These are phyloP conservation scores for Phytophthora cajani DNA, from an alignment of 352 stramenopile genomes.

Conservation along the genomic window DNA sequence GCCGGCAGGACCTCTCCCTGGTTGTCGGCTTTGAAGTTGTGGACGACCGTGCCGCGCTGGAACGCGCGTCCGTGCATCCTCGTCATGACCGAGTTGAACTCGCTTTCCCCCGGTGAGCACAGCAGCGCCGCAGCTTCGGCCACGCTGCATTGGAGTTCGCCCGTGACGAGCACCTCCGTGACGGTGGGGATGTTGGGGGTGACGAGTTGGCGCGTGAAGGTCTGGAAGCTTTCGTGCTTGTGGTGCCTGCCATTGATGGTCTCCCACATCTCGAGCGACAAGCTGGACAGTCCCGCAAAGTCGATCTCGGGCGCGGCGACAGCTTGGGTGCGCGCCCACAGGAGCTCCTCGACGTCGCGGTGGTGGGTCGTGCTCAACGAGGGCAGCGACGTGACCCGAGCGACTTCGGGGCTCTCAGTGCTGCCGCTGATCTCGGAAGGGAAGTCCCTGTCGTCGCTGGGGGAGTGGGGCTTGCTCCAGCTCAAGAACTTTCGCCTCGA, in stretches of 20 bases:
- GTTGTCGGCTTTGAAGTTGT: constrained; percentile 20
- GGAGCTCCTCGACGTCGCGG: constrained; percentile 14
- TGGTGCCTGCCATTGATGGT: neutral
- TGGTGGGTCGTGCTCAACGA: neutral
- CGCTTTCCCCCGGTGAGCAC: constrained; percentile 17
- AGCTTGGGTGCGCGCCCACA: constrained; percentile 20
- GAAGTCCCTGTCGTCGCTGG: constrained; percentile 1
- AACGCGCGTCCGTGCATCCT: constrained; percentile 43
- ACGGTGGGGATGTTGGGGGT: constrained; percentile 4
- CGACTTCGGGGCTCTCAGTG: neutral
- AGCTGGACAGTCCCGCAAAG: constrained; percentile 13
- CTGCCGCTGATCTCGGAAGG: constrained; percentile 6
- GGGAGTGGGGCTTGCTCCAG: constrained; percentile 3
- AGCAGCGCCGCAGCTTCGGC: constrained; percentile 32
- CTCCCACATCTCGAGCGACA: constrained; percentile 30
- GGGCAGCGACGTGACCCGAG: constrained; percentile 1
- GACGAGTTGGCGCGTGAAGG: constrained; percentile 16
- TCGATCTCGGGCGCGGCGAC: constrained; percentile 26
- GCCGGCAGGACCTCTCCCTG: neutral
- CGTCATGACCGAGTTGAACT: constrained; percentile 33
- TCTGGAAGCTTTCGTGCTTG: constrained; percentile 19
- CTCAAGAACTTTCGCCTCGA: neutral
- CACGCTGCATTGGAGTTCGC: constrained; percentile 37
- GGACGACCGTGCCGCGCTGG: constrained; percentile 35
- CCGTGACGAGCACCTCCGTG: constrained; percentile 30